Conservation (phyloP, 2,329 filamentous ascomycete genomes). For the Hymenoscyphus fructigenus region DNA sequence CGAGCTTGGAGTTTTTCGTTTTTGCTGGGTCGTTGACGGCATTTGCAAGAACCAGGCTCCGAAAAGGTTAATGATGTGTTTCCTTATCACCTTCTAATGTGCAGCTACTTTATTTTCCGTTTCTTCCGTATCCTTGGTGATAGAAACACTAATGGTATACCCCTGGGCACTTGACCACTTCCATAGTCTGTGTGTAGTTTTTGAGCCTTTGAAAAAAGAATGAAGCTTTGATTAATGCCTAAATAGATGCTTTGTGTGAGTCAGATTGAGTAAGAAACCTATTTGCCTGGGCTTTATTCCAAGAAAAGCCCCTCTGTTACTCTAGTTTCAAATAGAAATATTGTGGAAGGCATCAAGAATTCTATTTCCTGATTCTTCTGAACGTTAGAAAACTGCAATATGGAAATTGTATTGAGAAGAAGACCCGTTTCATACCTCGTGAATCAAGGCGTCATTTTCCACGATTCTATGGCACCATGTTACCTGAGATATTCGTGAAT, state of each 20-base stretch:
- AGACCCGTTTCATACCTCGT: too few species aligned
- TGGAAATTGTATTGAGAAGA: too few species aligned
- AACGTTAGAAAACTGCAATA: neutral
- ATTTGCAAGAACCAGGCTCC: slow-evolving; percentile 35
- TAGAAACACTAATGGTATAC: slow-evolving; percentile 22
- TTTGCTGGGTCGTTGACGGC: slow-evolving; percentile 36
- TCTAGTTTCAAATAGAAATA: too few species aligned
- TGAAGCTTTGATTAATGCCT: slow-evolving; percentile 7
- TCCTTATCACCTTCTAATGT: slow-evolving; percentile 40
- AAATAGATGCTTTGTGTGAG: neutral
- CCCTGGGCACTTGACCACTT: slow-evolving; percentile 20
- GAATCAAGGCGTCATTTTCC: too few species aligned
- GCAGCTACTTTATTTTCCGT: slow-evolving; percentile 33
- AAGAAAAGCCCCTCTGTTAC: neutral
- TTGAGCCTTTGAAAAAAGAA: slow-evolving; percentile 17
- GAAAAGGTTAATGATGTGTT: slow-evolving; percentile 37
- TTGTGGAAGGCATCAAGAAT: neutral
- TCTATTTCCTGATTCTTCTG: neutral
- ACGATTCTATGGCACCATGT: neutral
- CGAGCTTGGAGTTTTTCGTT: slow-evolving; percentile 32
- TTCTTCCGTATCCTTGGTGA: slow-evolving; percentile 26
- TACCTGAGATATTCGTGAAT: neutral
- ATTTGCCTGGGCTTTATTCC: too few species aligned
- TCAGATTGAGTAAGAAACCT: too few species aligned
- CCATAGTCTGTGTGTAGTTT: slow-evolving; percentile 24